A percentile compares a stretch with the other conserved stretches of the same genome.
These are phyloP conservation scores for Oryza glaberrima DNA, from an alignment of 176 grass and related monocot genomes.

Conservation along the genomic window DNA sequence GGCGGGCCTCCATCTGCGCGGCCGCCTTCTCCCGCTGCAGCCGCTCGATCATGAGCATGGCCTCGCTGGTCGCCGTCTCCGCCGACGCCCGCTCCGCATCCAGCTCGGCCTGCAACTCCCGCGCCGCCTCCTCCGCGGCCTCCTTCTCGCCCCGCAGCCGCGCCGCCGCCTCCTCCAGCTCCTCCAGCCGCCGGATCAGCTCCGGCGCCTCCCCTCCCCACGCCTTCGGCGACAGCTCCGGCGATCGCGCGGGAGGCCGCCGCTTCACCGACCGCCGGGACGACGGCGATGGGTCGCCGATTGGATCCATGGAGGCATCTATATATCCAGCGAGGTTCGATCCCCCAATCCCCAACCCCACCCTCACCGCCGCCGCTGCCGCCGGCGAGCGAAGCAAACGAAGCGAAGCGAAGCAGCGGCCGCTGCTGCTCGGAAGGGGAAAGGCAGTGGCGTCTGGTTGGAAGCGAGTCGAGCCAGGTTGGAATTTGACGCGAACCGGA, in stretches of 20 bases:
- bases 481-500: constrained; percentile 28
- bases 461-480: constrained; percentile 47
- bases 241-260: constrained; percentile 27
- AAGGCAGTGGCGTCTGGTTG: constrained; percentile 44
- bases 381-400: constrained; percentile 15
- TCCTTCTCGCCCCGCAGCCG: constrained; percentile 55
- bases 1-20: constrained; percentile 82
- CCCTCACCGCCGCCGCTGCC: constrained; percentile 18
- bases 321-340: not conserved
- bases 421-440: not conserved
- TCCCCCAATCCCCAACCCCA: not conserved
- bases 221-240: constrained; percentile 51
- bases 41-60: constrained; percentile 90
- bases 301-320: constrained; percentile 59
- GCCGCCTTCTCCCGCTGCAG: constrained; percentile 87
- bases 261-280: constrained; percentile 53
- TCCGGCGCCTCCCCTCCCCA: not conserved
- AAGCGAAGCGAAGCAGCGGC: not conserved
- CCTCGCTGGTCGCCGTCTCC: constrained; percentile 70
- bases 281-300: constrained; percentile 26
- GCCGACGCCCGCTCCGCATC: constrained; percentile 74
- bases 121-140: constrained; percentile 51
- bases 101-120: constrained; percentile 53
- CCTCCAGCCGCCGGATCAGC: constrained; percentile 47
- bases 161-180: constrained; percentile 43